These are phyloP conservation scores for Austroboletus novae-zelandiae DNA, from an alignment of 1,284 basidiomycete species.

Conservation along the genomic window DNA sequence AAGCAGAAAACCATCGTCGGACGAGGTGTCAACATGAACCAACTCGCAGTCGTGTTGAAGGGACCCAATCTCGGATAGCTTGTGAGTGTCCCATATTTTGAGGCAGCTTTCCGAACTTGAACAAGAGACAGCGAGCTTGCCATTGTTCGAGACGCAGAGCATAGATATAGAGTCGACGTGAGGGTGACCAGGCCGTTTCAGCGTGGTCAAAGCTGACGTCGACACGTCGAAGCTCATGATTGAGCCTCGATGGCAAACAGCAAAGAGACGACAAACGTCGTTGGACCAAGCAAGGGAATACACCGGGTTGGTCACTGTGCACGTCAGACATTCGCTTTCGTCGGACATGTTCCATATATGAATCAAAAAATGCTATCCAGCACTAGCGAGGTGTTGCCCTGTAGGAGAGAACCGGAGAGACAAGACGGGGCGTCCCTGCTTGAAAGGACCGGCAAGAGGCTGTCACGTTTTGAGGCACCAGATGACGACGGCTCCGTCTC, in stretches of 20 bases:
- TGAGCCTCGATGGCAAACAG: slow-evolving; percentile 11
- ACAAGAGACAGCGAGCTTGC: slow-evolving; percentile 21
- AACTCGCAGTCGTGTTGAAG: slow-evolving; percentile 14
- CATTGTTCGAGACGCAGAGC: slow-evolving; percentile 19
- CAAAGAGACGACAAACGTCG: slow-evolving; percentile 17
- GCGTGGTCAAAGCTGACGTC: neutral
- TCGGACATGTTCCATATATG: slow-evolving; percentile 9
- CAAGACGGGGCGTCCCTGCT: slow-evolving; percentile 5
- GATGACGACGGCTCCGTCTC: slow-evolving; percentile 19
- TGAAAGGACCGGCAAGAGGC: slow-evolving; percentile 15
- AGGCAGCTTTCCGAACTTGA: slow-evolving; percentile 12
- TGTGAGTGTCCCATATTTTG: slow-evolving; percentile 18
- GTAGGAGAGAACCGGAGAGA: slow-evolving; percentile 20
- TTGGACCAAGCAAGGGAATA: slow-evolving; percentile 21
- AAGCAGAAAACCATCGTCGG: slow-evolving; percentile 12
- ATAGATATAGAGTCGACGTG: slow-evolving; percentile 12
- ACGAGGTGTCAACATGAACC: slow-evolving; percentile 10
- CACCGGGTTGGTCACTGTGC: slow-evolving; percentile 1
- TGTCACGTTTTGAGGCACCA: slow-evolving; percentile 17
- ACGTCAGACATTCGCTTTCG: neutral
- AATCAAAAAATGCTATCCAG: slow-evolving; percentile 8
- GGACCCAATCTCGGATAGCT: slow-evolving; percentile 2
- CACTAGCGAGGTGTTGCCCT: slow-evolving; percentile 17
- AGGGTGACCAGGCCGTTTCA: slow-evolving; percentile 6
- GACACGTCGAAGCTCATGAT: slow-evolving; percentile 15